Evolutionary conservation across 2,329 filamentous ascomycete species (phyloP), one percentile per base, ranked within the genome.

Genomic region (Fusarium beomiforme): DNA sequence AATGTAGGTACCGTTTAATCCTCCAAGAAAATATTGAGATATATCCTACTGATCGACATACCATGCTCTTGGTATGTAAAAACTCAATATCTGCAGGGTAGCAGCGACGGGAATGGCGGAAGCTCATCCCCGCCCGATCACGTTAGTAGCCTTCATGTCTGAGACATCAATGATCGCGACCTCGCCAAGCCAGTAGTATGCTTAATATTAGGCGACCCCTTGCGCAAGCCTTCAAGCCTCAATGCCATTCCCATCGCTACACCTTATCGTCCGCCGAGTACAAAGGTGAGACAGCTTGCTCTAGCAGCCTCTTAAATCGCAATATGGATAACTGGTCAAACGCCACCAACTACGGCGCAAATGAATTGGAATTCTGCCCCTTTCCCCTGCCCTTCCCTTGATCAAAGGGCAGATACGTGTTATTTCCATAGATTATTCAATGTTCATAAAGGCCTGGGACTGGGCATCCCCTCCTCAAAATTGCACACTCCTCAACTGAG

Each of bases 41-140:
- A 33, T 13, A 31, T 33, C 1, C 8, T 10, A 16, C 6, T 6
- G 4, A 24, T 34, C 10, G 21, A 10, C 3, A 19, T 19, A n/a
- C 8, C 6, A 49, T 29, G 4, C 5, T 2, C 4, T 10, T 34
- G 12, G 14, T 8, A 8, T 14, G 0, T 19, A 0, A 23, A 8
- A 8, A 14, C 1, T 5, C 11, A 5, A 12, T 0, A 24, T 1
- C 47, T 51, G 31, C 31, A 51, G 47, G 47, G 47, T 51, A 49
- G 13, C 11, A 29, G 24, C 5, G 17, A 14, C 12, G 14, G 17
- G 6, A 49, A 51, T n/a, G 21, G 14, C 31, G 12, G 31, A 50
- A 24, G 19, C 29, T 50, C n/a, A 14, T n/a, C 31, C 31, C 21
- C 21, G 21, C 47, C 24, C 26, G 26, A 29, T 29, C 26, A 29